These are phyloP conservation scores for Zanthoxylum bungeanum DNA, from an alignment of 345 rosid genomes.

Conservation along the genomic window DNA sequence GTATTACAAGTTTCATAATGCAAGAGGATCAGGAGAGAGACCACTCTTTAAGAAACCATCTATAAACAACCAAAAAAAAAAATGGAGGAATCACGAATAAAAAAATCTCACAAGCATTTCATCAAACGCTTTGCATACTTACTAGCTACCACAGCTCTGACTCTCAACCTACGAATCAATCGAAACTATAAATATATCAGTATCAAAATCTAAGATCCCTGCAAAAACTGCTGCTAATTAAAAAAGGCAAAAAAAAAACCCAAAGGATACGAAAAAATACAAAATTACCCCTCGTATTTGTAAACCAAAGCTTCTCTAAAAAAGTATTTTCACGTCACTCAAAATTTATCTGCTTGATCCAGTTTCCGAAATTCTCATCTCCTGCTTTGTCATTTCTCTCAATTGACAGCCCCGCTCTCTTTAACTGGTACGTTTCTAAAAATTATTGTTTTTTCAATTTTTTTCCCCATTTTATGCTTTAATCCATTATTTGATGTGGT, in stretches of 20 bases:
- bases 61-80: not conserved
- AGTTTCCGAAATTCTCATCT: not conserved
- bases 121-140: not conserved
- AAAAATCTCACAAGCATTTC: not conserved
- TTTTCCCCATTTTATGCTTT: not conserved
- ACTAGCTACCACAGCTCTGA: not conserved
- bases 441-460: too few species aligned
- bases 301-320: not conserved
- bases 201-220: too few species aligned
- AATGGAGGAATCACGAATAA: not conserved
- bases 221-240: too few species aligned
- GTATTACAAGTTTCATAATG: slow-evolving; percentile 52
- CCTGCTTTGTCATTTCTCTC: not conserved
- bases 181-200: not conserved
- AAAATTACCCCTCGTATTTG: not conserved
- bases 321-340: not conserved
- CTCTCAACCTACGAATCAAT: too few species aligned
- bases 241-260: too few species aligned
- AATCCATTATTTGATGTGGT: not conserved
- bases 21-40: slow-evolving; percentile 23
- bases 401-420: not conserved
- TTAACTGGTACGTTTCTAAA: not conserved
- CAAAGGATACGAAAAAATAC: not conserved
- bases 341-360: not conserved
- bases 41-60: slow-evolving; percentile 28